These are phyloP conservation scores for Leptodontidium sp. DNA, from an alignment of 2,329 filamentous ascomycete species.

Conservation along the genomic window DNA sequence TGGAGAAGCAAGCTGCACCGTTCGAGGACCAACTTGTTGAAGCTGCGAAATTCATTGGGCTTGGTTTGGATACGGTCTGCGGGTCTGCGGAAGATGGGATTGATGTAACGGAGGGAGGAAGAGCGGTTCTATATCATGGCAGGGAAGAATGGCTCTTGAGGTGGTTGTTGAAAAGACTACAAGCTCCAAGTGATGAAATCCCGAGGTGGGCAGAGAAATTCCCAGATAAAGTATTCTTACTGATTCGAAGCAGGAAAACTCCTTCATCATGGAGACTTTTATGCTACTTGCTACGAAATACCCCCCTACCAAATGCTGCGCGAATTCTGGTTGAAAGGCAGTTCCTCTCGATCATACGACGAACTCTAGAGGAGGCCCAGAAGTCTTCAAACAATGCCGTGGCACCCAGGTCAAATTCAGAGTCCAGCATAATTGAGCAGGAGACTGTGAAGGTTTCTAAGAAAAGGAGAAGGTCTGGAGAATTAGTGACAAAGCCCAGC, in stretches of 20 bases:
- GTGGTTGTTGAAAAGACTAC: constrained; percentile 70
- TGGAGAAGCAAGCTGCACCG: constrained; percentile 47
- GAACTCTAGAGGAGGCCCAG: constrained; percentile 66
- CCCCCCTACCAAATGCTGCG: constrained; percentile 74
- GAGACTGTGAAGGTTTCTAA: constrained; percentile 48
- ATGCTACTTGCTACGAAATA: constrained; percentile 65
- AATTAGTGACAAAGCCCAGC: constrained; percentile 31
- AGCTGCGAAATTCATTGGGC: constrained; percentile 46
- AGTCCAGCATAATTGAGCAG: constrained; percentile 28
- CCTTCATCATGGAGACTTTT: constrained; percentile 66
- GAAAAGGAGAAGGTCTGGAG: constrained; percentile 45
- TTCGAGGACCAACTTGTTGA: constrained; percentile 47
- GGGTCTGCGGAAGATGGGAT: constrained; percentile 21
- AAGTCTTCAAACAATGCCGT: constrained; percentile 44
- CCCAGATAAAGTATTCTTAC: background rate
- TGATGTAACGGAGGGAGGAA: constrained; percentile 14
- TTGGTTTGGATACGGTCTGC: constrained; percentile 39
- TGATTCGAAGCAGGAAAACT: constrained; percentile 33
- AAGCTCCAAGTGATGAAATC: constrained; percentile 49
- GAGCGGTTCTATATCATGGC: constrained; percentile 40
- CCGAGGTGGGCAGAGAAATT: constrained; percentile 40
- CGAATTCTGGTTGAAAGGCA: constrained; percentile 74
- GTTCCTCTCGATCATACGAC: constrained; percentile 72
- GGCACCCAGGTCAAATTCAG: constrained; percentile 10
- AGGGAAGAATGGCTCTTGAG: constrained; percentile 72